Conservation (phyloP, 352 stramenopile genomes). For the Pythium aphanidermatum region DNA sequence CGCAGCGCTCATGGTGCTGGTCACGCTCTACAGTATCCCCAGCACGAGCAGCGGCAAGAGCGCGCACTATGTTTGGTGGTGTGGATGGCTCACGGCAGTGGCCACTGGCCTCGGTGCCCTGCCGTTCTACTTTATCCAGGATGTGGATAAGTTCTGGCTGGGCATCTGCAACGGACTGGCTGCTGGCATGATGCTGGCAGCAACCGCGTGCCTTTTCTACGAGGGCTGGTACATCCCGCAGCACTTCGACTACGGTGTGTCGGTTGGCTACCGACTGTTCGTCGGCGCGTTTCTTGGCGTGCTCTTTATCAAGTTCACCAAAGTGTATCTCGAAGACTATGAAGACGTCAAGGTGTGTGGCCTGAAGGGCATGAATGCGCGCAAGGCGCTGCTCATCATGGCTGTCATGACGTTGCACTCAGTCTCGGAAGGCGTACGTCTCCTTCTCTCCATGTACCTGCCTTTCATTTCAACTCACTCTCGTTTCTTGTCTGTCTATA, state of each 20-base stretch:
- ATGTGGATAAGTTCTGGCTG: conserved; percentile 93
- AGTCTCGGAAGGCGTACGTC: conserved; percentile 93
- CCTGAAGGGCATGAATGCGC: conserved; percentile 75
- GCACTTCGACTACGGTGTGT: conserved; percentile 59
- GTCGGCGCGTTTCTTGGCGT: conserved; percentile 90
- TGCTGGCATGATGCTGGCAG: conserved; percentile 98
- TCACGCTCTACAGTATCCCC: conserved; percentile 63
- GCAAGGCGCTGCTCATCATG: conserved; percentile 95
- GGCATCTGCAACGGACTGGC: conserved; percentile 94
- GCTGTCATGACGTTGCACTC: conserved; percentile 99
- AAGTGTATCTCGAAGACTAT: conserved; percentile 92
- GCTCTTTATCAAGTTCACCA: conserved; percentile 96
- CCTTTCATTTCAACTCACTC: background rate
- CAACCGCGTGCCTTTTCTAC: conserved; percentile 92
- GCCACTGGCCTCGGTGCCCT: conserved; percentile 93
- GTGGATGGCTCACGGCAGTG: conserved; percentile 96
- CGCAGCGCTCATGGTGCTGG: conserved; percentile 42
- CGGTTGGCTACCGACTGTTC: conserved; percentile 70
- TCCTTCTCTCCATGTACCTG: background rate
- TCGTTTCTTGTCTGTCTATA: conserved; percentile 8
- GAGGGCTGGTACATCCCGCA: conserved; percentile 88
- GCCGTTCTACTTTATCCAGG: conserved; percentile 91
- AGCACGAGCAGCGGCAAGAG: conserved; percentile 41
- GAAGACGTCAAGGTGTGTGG: conserved; percentile 91
- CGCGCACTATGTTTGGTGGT: conserved; percentile 94